Conservation (phyloP, 2,329 filamentous ascomycete genomes). For the Hortaea werneckii region DNA sequence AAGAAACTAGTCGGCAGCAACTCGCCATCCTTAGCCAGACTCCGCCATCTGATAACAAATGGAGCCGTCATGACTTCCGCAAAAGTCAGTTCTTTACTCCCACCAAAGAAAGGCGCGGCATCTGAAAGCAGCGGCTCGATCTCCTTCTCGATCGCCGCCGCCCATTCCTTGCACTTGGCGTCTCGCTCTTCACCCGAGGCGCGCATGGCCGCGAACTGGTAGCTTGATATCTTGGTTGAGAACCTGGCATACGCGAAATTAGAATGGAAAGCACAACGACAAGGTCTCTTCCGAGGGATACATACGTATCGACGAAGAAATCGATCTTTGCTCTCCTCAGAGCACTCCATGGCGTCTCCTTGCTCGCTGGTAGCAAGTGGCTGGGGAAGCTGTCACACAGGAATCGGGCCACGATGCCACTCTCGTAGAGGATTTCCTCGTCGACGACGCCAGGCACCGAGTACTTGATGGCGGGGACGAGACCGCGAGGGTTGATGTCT, state of each 20-base stretch:
- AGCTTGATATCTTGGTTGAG: slow-evolving; percentile 48
- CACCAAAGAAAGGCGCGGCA: slow-evolving; percentile 36
- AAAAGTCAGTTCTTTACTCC: slow-evolving; percentile 49
- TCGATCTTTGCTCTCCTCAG: slow-evolving; percentile 55
- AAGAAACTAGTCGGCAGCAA: slow-evolving; percentile 43
- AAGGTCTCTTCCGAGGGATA: no score
- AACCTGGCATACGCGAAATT: slow-evolving; percentile 28
- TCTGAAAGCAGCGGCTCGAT: slow-evolving; percentile 58
- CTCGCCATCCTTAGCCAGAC: slow-evolving; percentile 43
- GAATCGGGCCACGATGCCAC: slow-evolving; percentile 62
- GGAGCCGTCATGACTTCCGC: slow-evolving; percentile 63
- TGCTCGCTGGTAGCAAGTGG: slow-evolving; percentile 50
- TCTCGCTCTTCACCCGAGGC: slow-evolving; percentile 41
- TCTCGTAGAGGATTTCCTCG: slow-evolving; percentile 60
- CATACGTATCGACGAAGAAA: slow-evolving; percentile 58
- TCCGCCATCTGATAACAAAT: slow-evolving; percentile 54
- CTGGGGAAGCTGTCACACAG: slow-evolving; percentile 59
- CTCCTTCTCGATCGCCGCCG: slow-evolving; percentile 54
- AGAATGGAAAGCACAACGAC: no score
- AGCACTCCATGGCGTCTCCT: slow-evolving; percentile 43
- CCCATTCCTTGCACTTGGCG: slow-evolving; percentile 39
- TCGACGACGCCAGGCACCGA: slow-evolving; percentile 35
- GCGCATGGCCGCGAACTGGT: slow-evolving; percentile 39
- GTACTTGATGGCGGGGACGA: slow-evolving; percentile 62
- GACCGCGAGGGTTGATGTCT: slow-evolving; percentile 65